Base-by-base conservation (phyloP, 805 yeast genomes). In the Teunomyces barrocoloradensis region DNA sequence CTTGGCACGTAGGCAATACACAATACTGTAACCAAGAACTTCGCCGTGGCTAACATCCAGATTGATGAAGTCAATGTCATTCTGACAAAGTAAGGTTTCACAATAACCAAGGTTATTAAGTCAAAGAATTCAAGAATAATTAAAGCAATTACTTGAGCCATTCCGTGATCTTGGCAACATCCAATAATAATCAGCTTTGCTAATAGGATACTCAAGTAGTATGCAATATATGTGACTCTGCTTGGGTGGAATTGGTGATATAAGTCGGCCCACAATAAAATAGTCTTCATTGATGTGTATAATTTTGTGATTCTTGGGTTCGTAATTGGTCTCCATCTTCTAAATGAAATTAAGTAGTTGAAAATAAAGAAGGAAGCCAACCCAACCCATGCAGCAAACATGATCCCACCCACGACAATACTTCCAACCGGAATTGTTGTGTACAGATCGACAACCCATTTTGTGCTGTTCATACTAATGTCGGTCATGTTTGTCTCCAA, bases 281-380 rank as follows among this genome's bases (percentile, higher is more conserved):
- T 71, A 5, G 72, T 61, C 44, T 66, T 71, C 46, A 78, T 63
- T 1, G 82, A 78, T 3, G 81, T 72, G 53, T 79, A 80, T 4
- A 80, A 53, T 49, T 62, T 60, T 3, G 64, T 45, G 13, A 66
- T 53, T 10, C 58, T 63, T 15, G 51, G 52, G 46, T 53, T 63
- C 11, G 45, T 47, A 2, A 28, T 42, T 1, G 61, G 11, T 15
- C 57, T 50, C 50, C 55, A 53, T 6, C 53, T 43, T 30, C 48
- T 48, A 17, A 68, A 20, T 6, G 57, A 41, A 15, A 61, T 38
- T 17, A 73, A 50, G 47, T 64, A 75, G 33, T 58, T 57, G 43
- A 60, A 61, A 4, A 55, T 48, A 49, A 66, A 65, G 43, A 46
- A 63, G 2, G 50, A 38, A 3, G 54, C 56, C 12, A 61, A 32